Conservation (phyloP, 106 monocot species). For the Dioscorea alata region DNA sequence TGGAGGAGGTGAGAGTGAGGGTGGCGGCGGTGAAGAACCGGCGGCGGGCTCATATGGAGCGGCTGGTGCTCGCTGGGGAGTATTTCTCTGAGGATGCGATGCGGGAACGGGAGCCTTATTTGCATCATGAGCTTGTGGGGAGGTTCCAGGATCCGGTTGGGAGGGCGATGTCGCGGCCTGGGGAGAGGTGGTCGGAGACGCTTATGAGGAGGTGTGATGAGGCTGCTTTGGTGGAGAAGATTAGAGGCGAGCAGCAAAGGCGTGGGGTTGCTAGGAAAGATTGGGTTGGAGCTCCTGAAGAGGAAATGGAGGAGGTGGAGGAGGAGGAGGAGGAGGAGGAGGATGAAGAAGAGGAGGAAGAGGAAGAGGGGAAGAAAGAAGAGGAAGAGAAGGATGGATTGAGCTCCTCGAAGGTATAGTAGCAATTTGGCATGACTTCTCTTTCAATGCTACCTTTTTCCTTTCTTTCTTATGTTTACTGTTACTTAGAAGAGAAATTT, state of each 20-base stretch:
- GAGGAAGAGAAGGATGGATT: constrained; percentile 7
- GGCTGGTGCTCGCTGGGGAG: constrained; percentile 44
- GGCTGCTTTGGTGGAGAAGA: constrained; percentile 54
- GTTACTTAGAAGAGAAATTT: too few relatives aligned
- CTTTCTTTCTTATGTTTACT: too few relatives aligned
- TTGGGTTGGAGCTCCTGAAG: constrained; percentile 59
- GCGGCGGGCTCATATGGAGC: constrained; percentile 72
- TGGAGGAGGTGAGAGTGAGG: constrained; percentile 21
- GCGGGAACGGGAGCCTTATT: constrained; percentile 89
- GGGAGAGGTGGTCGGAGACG: constrained; percentile 92
- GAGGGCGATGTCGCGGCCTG: constrained; percentile 66
- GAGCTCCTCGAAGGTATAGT: constrained; percentile 3
- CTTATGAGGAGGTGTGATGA: constrained; percentile 84
- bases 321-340: constrained; percentile 58
- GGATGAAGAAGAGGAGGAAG: constrained; percentile 30
- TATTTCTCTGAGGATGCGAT: constrained; percentile 95
- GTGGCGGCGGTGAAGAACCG: constrained; percentile 60
- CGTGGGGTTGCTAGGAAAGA: constrained; percentile 60
- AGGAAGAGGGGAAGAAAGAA: constrained; percentile 1
- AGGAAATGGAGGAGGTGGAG: constrained; percentile 49
- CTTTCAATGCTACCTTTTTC: too few relatives aligned
- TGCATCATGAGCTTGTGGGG: constrained; percentile 79
- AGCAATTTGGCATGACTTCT: too few relatives aligned
- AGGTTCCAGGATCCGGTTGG: constrained; percentile 77
- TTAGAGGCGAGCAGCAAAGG: constrained; percentile 74